phyloP scores from a whole-genome alignment of 192 early-diverging fungal genomes.

The Coemansia sp. region DNA sequence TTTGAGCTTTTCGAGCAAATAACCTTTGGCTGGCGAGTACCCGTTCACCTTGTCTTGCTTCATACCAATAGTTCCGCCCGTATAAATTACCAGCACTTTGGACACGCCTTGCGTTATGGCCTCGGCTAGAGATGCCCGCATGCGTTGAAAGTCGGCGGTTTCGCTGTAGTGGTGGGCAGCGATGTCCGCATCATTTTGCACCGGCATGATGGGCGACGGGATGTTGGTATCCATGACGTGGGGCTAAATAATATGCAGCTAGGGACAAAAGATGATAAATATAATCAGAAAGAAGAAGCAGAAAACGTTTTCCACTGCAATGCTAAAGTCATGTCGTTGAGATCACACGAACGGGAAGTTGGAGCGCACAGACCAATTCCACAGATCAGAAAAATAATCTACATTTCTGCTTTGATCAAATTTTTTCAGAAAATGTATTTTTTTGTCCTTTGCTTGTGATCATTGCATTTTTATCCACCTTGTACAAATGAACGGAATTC shows the following conservation, averaged over 20 bases:
- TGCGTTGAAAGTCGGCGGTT: slow-evolving; percentile 54
- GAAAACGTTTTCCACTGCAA: slow-evolving; percentile 1
- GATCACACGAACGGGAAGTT: neutral
- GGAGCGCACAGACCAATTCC: neutral
- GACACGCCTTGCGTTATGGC: slow-evolving; percentile 72
- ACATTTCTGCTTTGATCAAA: too few species aligned
- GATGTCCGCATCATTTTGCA: slow-evolving; percentile 15
- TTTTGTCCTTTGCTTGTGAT: too few species aligned
- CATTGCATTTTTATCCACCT: neutral
- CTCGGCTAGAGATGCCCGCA: slow-evolving; percentile 55
- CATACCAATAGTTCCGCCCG: slow-evolving; percentile 95
- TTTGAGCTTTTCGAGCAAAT: slow-evolving; percentile 73
- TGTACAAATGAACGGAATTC: neutral
- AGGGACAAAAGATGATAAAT: neutral
- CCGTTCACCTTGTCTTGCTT: slow-evolving; percentile 65
- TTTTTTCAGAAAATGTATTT: too few species aligned
- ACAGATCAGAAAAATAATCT: too few species aligned
- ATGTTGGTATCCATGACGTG: neutral
- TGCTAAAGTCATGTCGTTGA: neutral
- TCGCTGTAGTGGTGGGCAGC: slow-evolving; percentile 51
- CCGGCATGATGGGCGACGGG: neutral
- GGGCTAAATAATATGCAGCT: neutral
- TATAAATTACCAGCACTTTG: slow-evolving; percentile 86
- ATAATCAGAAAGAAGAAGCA: neutral
- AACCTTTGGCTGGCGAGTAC: slow-evolving; percentile 76